Percentiles rank a stretch among this genome's conserved stretches.
These are phyloP conservation scores for Tilletia caries DNA, from an alignment of 1,284 basidiomycete species.

Conservation along the genomic window DNA sequence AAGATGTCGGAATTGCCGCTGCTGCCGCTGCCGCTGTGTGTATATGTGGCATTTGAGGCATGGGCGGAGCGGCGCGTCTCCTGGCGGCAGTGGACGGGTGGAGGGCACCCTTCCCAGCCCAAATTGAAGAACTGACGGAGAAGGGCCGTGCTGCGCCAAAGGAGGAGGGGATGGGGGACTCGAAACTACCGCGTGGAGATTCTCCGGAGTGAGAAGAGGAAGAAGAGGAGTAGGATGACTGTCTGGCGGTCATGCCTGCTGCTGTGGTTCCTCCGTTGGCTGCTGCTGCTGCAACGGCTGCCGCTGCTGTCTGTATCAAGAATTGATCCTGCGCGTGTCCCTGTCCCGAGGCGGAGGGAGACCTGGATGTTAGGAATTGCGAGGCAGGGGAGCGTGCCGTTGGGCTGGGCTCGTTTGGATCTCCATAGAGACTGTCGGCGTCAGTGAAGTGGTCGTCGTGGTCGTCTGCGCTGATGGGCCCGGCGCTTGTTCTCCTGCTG, in stretches of 20 bases:
- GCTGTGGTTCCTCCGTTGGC: too few relatives aligned
- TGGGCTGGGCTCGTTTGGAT: not conserved
- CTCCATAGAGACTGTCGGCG: constrained; percentile 4
- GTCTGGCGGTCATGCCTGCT: not conserved
- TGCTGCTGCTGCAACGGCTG: too few relatives aligned
- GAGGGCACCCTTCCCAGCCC: constrained; percentile 6
- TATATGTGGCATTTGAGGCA: not conserved
- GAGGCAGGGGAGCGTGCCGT: too few relatives aligned
- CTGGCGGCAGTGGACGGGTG: constrained; percentile 4
- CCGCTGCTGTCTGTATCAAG: too few relatives aligned
- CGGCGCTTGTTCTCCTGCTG: constrained; percentile 8
- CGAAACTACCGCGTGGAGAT: not conserved
- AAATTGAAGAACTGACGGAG: constrained; percentile 5
- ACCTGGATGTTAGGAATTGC: not conserved
- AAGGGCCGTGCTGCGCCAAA: constrained; percentile 8
- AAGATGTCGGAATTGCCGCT: not conserved
- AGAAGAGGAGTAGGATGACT: constrained; percentile 12
- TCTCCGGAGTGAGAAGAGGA: not conserved
- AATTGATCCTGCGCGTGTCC: too few relatives aligned
- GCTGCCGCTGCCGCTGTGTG: not conserved
- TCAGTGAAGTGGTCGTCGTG: not conserved
- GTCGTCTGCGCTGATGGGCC: constrained; percentile 8
- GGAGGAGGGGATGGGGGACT: not conserved
- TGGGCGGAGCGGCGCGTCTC: not conserved
- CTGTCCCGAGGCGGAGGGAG: too few relatives aligned